A percentile compares a stretch with the other conserved stretches of the same genome.
Conservation (phyloP, 805 yeast genomes). For the Candida peoriensis region DNA sequence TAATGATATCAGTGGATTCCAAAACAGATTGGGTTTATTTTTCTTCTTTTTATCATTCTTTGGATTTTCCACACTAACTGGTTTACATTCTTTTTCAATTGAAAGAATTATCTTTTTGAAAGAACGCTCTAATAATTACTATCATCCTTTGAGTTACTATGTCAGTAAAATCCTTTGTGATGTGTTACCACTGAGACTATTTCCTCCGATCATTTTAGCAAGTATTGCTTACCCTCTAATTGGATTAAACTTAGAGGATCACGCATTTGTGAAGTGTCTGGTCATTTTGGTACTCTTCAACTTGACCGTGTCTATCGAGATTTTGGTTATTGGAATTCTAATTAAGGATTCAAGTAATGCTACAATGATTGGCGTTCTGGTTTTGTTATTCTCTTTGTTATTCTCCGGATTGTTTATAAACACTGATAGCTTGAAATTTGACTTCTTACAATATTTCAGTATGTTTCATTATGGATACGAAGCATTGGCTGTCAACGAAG, state of each 20-base stretch:
- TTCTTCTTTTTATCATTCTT: conserved; percentile 87
- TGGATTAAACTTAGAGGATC: conserved; percentile 75
- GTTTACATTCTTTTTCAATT: conserved; percentile 80
- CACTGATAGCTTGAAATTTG: conserved; percentile 59
- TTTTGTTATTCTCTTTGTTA: conserved; percentile 75
- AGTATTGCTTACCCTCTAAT: conserved; percentile 85
- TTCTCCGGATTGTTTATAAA: conserved; percentile 94
- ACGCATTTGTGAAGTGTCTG: conserved; percentile 67
- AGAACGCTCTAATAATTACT: conserved; percentile 93
- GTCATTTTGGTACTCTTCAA: conserved; percentile 76
- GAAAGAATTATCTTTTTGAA: conserved; percentile 88
- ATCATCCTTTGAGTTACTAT: conserved; percentile 82
- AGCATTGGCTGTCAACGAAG: conserved; percentile 88
- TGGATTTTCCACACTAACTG: conserved; percentile 92
- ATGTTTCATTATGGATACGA: conserved; percentile 96
- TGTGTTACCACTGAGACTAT: conserved; percentile 81
- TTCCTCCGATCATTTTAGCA: conserved; percentile 85
- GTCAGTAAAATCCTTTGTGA: conserved; percentile 84
- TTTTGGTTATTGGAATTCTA: conserved; percentile 82
- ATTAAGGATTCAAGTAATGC: conserved; percentile 90
- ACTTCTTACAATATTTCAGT: conserved; percentile 77
- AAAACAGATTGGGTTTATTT: conserved; percentile 88
- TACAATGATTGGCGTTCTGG: conserved; percentile 78
- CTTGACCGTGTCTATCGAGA: conserved; percentile 77
- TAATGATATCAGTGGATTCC: conserved; percentile 94